Evolutionary conservation across 2,329 filamentous ascomycete genomes (phyloP).

Genomic region (Chaetomium sp.): DNA sequence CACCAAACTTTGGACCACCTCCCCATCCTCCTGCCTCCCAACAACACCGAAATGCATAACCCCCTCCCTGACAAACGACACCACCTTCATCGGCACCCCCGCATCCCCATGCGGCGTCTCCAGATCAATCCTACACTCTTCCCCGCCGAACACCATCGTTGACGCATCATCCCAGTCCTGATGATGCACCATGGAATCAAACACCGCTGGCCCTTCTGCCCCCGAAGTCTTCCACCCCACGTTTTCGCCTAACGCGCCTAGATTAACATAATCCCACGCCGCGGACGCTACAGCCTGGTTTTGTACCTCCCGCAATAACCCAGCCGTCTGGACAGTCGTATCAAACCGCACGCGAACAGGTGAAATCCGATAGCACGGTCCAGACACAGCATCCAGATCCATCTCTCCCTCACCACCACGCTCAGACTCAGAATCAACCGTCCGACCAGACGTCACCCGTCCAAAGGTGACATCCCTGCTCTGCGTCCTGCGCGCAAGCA

Average conservation of each 20-base stretch:
- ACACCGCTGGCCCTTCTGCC: constrained; percentile 31
- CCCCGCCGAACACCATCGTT: constrained; percentile 34
- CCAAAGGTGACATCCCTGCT: constrained; percentile 56
- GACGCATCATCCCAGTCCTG: constrained; percentile 38
- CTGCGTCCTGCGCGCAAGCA: constrained; percentile 50
- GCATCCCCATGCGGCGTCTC: constrained; percentile 34
- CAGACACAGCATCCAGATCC: constrained; percentile 37
- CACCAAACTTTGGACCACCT: constrained; percentile 31
- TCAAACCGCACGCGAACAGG: constrained; percentile 54
- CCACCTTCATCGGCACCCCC: constrained; percentile 38
- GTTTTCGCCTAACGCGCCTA: constrained; percentile 43
- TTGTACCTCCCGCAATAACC: constrained; percentile 49
- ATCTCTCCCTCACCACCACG: constrained; percentile 34
- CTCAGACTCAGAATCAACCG: constrained; percentile 43
- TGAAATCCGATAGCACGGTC: constrained; percentile 62
- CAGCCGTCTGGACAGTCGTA: constrained; percentile 33
- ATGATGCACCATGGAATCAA: constrained; percentile 54
- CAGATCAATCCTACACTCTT: constrained; percentile 27
- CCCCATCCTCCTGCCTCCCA: constrained; percentile 35
- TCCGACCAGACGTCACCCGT: constrained; percentile 59
- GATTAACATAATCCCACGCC: constrained; percentile 44
- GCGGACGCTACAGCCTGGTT: constrained; percentile 50
- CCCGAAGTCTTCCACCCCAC: constrained; percentile 34
- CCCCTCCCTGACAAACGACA: constrained; percentile 37
- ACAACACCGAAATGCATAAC: constrained; percentile 38